phyloP scores from a whole-genome alignment of 768 basidiomycete genomes.

The Amanita exitialis region DNA sequence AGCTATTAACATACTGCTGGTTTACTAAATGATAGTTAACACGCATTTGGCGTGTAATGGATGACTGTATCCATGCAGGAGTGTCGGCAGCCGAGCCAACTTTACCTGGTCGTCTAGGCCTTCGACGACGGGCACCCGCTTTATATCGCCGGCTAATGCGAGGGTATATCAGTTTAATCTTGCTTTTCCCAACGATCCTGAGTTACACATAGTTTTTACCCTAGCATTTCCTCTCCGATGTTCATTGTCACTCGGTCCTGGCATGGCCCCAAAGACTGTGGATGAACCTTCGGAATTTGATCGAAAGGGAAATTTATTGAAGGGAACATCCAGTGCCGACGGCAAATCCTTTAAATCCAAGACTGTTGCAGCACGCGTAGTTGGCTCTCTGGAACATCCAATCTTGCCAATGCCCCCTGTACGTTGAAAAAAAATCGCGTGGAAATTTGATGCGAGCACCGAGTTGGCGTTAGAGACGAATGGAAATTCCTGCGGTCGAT shows the following conservation, averaged over 20 bases:
- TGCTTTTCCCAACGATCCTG: background rate
- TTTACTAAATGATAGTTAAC: conserved; percentile 29
- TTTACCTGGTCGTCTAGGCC: conserved; percentile 78
- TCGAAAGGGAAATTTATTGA: conserved; percentile 9
- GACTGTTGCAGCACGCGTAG: conserved; percentile 33
- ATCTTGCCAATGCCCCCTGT: conserved; percentile 78
- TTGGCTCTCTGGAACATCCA: conserved; percentile 73
- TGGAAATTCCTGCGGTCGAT: conserved; percentile 88
- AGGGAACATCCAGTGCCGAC: conserved; percentile 3
- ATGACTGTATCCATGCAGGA: conserved; percentile 79
- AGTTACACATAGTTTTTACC: conserved; percentile 30
- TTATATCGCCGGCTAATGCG: conserved; percentile 88
- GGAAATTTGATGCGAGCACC: background rate
- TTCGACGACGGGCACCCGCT: conserved; percentile 79
- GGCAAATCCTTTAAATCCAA: conserved; percentile 13
- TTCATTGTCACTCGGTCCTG: conserved; percentile 23
- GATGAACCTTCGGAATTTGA: conserved; percentile 6
- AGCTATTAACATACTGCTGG: background rate
- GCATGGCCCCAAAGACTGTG: conserved; percentile 14
- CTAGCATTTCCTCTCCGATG: conserved; percentile 28
- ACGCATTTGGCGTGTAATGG: conserved; percentile 89
- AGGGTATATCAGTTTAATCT: conserved; percentile 36
- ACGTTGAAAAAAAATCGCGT: conserved; percentile 16
- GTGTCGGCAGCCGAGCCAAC: conserved; percentile 70
- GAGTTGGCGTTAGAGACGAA: conserved; percentile 47